These are phyloP conservation scores for Metschnikowia bowlesiae DNA, from an alignment of 805 yeast genomes.

Conservation along the genomic window DNA sequence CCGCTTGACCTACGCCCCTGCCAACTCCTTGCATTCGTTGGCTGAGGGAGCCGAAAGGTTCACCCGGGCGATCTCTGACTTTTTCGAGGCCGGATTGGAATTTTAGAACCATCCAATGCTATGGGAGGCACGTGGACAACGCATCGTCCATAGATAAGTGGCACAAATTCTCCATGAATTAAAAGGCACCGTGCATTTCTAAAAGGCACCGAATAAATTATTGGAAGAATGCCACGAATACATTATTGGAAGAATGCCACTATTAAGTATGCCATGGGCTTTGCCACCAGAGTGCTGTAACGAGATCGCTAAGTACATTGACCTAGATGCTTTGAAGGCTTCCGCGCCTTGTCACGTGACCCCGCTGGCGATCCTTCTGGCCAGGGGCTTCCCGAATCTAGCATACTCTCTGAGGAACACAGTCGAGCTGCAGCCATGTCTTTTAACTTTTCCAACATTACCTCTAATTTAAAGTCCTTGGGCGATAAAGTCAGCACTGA, in stretches of 20 bases:
- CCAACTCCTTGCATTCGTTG: constrained; percentile 20
- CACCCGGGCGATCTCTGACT: constrained; percentile 11
- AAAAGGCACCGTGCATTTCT: too few species aligned
- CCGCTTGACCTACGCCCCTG: constrained; percentile 24
- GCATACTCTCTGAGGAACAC: not conserved
- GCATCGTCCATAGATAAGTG: too few species aligned
- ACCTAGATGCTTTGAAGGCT: not conserved
- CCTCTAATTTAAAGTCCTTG: constrained; percentile 37
- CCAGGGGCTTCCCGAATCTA: not conserved
- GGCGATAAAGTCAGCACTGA: constrained; percentile 46
- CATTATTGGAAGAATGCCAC: not conserved
- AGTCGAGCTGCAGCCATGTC: constrained; percentile 26
- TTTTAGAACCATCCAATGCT: constrained; percentile 1
- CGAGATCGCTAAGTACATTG: too few species aligned
- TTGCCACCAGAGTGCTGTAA: not conserved
- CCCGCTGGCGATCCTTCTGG: not conserved
- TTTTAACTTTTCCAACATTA: constrained; percentile 38
- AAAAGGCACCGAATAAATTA: too few species aligned
- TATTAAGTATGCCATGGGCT: not conserved
- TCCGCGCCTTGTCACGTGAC: constrained; percentile 1
- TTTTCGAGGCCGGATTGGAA: constrained; percentile 13
- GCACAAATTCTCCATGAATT: too few species aligned
- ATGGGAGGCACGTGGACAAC: too few species aligned
- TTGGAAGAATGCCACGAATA: not conserved
- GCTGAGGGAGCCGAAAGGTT: constrained; percentile 12